Evolutionary conservation across 139 green algal species (phyloP).

Genomic region (Limnomonas spitsbergensis): DNA sequence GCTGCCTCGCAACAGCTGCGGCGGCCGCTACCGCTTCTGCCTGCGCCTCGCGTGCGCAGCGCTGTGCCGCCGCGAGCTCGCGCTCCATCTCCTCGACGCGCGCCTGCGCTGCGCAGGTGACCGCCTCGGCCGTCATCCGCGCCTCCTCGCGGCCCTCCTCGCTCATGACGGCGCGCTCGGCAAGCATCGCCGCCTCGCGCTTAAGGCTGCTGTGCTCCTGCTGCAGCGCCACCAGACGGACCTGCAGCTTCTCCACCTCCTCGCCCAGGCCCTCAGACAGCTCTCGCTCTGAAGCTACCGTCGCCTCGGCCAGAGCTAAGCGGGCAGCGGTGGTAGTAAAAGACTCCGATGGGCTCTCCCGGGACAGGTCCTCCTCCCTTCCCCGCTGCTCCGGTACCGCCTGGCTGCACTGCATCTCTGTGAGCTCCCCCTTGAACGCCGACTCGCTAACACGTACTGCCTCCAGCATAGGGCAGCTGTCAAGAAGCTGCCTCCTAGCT

Average conservation of each 20-base stretch:
- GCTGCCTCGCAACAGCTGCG: not conserved
- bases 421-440: no score
- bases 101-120: not conserved
- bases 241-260: not conserved
- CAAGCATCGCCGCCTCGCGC: not conserved
- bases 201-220: not conserved
- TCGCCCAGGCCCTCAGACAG: conserved; percentile 4
- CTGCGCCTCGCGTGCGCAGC: not conserved
- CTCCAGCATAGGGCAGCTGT: no score
- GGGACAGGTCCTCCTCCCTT: no score
- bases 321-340: not conserved
- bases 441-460: no score
- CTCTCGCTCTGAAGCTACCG: conserved; percentile 1
- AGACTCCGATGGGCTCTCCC: no score
- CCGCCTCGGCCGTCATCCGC: not conserved
- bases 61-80: not conserved
- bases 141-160: not conserved
- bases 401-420: no score
- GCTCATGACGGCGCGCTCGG: not conserved
- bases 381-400: no score
- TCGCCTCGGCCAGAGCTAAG: not conserved
- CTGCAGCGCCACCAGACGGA: not conserved
- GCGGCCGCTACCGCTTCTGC: not conserved
- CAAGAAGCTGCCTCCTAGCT: no score
- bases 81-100: not conserved